Evolutionary conservation across 2,329 filamentous ascomycete species (phyloP), one percentile per base, ranked within the genome.

Genomic region (Sporothrix sp.): DNA sequence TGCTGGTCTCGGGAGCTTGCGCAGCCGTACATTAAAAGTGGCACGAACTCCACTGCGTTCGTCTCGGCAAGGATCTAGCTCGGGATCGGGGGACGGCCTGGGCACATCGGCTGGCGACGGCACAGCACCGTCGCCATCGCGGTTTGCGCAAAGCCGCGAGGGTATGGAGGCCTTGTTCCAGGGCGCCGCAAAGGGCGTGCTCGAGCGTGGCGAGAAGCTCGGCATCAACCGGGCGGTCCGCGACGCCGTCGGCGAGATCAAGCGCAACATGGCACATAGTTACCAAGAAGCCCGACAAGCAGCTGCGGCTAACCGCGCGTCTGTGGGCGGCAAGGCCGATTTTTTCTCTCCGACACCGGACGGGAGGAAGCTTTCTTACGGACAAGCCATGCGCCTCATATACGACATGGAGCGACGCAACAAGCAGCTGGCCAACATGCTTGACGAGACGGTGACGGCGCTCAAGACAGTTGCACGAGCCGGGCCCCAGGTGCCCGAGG

Each of bases 201-300:
- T 88, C 30, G 81, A 87, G 59, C 75, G 79, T 28, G 77, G 86
- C 48, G 85, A 90, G 64, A 84, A 81, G 60, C 79, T 89, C 55
- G 85, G 85, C 7, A 84, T 93, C 51, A 89, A 88, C 61, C 84
- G 85, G 63, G 85, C 83, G 0, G 80, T 93, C 7, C 78, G 87
- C n/a, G 85, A 87, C 58, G 86, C 87, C 16, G 77, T 93, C 61
- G 83, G 82, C 8, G 87, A 94, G 65, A 84, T 91, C 45, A 78
- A 79, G 53, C 84, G 85, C 59, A 89, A 88, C 57, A 79, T 90
- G 57, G 78, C 84, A 58, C 79, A 84, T 59, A 76, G 75, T 27
- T 71, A 84, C 28, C 82, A 86, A 56, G 76, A 79, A 51, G 70
- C 72, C 2, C 69, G 74, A 28, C 71, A 67, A 27, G 63, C 67